phyloP scores from a whole-genome alignment of 331 rosid genomes.

The Phaseolus coccineus region DNA sequence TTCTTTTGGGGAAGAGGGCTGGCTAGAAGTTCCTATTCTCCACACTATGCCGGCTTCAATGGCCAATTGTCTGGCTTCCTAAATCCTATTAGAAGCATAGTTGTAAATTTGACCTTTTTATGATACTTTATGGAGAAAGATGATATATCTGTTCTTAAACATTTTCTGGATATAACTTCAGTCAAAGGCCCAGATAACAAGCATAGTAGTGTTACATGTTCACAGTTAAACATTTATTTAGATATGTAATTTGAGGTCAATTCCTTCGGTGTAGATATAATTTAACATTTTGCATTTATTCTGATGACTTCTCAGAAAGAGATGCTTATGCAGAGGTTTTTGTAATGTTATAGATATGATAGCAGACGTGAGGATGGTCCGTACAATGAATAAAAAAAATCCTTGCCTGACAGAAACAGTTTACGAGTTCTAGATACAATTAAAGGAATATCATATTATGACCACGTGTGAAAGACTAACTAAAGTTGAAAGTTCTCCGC shows the following conservation, averaged over 20 bases:
- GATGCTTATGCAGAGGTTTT: neutral
- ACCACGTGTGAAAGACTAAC: neutral
- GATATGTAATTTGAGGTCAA: slow-evolving; percentile 16
- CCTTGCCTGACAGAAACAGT: neutral
- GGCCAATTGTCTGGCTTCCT: neutral
- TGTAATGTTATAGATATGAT: neutral
- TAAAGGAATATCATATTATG: slow-evolving; percentile 1
- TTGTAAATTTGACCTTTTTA: neutral
- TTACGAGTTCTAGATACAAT: neutral
- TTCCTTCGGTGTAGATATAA: neutral
- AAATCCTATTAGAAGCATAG: neutral
- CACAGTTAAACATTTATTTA: neutral
- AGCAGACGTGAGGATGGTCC: neutral
- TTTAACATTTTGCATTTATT: slow-evolving; percentile 12
- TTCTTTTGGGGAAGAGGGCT: neutral
- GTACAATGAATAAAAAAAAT: neutral
- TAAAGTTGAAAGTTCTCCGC: slow-evolving; percentile 7
- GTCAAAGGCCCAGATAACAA: neutral
- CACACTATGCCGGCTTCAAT: neutral
- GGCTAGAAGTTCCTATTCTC: neutral
- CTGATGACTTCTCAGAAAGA: neutral
- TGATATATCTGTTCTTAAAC: slow-evolving; percentile 4
- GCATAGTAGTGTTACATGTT: neutral
- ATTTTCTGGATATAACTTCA: slow-evolving; percentile 4
- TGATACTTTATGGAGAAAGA: neutral